Conservation (phyloP, 495 filamentous ascomycete species). For the Xylaria acuta region DNA sequence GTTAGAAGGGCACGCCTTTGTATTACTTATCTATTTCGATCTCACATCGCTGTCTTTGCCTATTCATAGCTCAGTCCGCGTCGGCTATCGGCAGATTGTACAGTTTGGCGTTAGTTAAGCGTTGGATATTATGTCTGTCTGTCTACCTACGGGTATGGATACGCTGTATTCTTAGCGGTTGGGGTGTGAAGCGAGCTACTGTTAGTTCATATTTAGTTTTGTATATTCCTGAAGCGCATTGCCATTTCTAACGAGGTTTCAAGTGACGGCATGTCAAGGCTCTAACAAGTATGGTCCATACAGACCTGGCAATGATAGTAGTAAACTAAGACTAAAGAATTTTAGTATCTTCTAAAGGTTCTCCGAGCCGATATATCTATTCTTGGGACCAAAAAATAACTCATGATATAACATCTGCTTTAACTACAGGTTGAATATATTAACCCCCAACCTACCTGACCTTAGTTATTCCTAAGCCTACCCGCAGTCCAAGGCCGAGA, state of each 20-base stretch:
- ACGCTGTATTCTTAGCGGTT: neutral
- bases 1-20: conserved; percentile 6
- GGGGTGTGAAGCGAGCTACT: neutral
- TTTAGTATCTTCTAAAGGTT: neutral
- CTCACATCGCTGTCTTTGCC: neutral
- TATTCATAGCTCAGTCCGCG: neutral
- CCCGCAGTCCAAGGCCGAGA: neutral
- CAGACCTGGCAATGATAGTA: neutral
- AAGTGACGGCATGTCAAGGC: neutral
- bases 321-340: neutral
- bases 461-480: neutral
- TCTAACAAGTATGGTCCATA: neutral
- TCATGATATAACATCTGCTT: neutral
- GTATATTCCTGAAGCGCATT: neutral
- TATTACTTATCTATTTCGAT: neutral
- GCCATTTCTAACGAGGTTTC: neutral
- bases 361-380: neutral
- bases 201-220: neutral
- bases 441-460: neutral
- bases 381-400: neutral
- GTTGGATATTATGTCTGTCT: neutral
- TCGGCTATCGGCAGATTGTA: neutral
- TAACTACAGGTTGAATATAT: neutral
- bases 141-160: neutral
- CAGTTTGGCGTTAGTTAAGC: conserved; percentile 6